Base-by-base conservation (phyloP, 2,329 filamentous ascomycete genomes). In the Alternaria sp. region DNA sequence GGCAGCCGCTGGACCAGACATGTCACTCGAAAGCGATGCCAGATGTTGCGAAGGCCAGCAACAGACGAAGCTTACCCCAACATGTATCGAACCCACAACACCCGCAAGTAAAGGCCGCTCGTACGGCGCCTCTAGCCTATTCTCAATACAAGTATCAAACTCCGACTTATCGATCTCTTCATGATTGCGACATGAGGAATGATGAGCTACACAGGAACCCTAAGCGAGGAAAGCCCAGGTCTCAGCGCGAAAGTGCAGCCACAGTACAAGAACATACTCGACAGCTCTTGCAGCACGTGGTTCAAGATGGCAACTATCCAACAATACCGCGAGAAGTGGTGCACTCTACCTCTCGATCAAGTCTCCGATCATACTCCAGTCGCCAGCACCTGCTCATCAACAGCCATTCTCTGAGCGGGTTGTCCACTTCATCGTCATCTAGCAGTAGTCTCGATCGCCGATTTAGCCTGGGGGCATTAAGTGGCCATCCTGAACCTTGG, bases 11-110 rank as follows among this genome's bases (percentile, higher is more conserved):
- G 14, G 52, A 57, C 7, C 61, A 24, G 20, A 46, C 26, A 41
- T 20, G 43, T 47, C 32, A 38, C 9, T 20, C 24, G 26, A 22
- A 12, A 54, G 26, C 18, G 11, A 41, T 5, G 11, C 0, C 11
- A 4, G 49, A 57, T 18, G 58, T 52, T n/a, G 26, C 51, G 18
- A 64, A 61, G 22, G 28, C 30, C 7, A 52, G 30, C n/a, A 66
- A 62, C 47, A 63, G 66, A 46, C 62, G 62, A 47, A 71, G 65
- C 41, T 57, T 71, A n/a, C 66, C 66, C 16, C 59, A 65, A 20
- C 58, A 64, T 22, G 52, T 59, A 28, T 11, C 57, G 9, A 54
- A 48, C 7, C 41, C 48, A 6, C 49, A 52, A 14, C 43, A 46
- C 32, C 30, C 58, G 14, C 38, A 49, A 24, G 39, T 36, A 5